Percentiles rank a stretch among this genome's conserved stretches.
phyloP scores from a whole-genome alignment of 2,329 filamentous ascomycete genomes.

The Niveomyces coronatus region DNA sequence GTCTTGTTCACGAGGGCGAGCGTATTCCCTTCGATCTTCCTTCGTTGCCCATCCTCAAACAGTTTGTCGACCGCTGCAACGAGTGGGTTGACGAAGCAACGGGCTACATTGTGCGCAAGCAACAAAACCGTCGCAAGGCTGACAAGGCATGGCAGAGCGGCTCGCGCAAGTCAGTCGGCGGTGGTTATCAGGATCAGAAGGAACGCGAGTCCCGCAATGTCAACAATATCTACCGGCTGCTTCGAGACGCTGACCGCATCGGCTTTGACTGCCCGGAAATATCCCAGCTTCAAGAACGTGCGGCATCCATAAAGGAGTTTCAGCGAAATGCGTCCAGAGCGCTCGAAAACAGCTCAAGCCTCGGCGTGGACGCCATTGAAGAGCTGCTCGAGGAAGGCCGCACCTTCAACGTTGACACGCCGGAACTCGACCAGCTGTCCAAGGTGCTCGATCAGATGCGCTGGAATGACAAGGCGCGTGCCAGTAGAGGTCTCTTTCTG shows the following conservation, averaged over 20 bases:
- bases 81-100: constrained; percentile 97
- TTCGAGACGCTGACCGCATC: constrained; percentile 73
- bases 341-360: constrained; percentile 53
- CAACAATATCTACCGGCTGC: constrained; percentile 75
- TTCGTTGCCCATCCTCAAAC: constrained; percentile 69
- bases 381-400: constrained; percentile 85
- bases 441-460: constrained; percentile 73
- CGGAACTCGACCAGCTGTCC: constrained; percentile 75
- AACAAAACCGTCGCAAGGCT: constrained; percentile 92
- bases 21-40: constrained; percentile 86
- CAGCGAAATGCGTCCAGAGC: constrained; percentile 64
- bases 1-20: constrained; percentile 84
- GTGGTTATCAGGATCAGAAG: constrained; percentile 55
- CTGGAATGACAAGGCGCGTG: constrained; percentile 73
- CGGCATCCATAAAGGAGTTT: constrained; percentile 74
- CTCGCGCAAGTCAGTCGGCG: constrained; percentile 56
- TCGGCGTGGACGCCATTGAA: constrained; percentile 67
- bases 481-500: constrained; percentile 52
- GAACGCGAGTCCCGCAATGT: constrained; percentile 80
- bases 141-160: constrained; percentile 76
- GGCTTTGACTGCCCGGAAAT: constrained; percentile 94
- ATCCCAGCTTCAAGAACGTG: constrained; percentile 71
- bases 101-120: constrained; percentile 92
- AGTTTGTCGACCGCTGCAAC: constrained; percentile 92
- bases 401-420: constrained; percentile 82